Evolutionary conservation across 768 basidiomycete species (phyloP).

Genomic region (Suillus placidus): DNA sequence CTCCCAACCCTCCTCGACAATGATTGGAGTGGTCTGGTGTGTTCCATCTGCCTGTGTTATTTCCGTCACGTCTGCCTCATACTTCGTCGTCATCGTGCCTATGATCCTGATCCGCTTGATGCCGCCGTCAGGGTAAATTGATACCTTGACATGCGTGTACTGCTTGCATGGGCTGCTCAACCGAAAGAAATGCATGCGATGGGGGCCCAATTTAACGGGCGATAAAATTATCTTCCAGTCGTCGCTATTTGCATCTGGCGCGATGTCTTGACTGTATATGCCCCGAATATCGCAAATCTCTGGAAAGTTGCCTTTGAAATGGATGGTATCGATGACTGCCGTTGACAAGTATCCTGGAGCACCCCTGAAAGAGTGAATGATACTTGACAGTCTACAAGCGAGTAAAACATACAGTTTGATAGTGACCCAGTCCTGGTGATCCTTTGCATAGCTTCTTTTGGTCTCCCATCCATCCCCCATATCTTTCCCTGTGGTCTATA

Average conservation of each 20-base stretch:
- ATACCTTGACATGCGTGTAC: constrained; percentile 85
- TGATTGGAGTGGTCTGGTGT: not conserved
- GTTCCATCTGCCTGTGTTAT: not conserved
- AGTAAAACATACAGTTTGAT: constrained; percentile 72
- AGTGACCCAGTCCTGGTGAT: constrained; percentile 90
- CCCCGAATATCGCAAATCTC: constrained; percentile 84
- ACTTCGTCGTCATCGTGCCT: constrained; percentile 39
- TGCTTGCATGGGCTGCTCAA: constrained; percentile 57
- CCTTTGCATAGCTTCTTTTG: constrained; percentile 76
- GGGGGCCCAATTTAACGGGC: constrained; percentile 81
- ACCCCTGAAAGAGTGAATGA: constrained; percentile 50
- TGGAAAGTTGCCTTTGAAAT: constrained; percentile 97
- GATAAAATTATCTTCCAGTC: constrained; percentile 78
- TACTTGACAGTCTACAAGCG: not conserved
- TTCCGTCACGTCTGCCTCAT: not conserved
- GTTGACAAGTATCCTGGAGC: constrained; percentile 69
- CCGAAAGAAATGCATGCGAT: constrained; percentile 88
- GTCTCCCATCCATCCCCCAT: constrained; percentile 99
- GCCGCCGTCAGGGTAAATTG: constrained; percentile 94
- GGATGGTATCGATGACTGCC: constrained; percentile 89
- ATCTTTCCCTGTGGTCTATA: constrained; percentile 57
- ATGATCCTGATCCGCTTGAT: constrained; percentile 86
- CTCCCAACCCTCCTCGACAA: constrained; percentile 7
- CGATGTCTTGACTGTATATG: constrained; percentile 34
- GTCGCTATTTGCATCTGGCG: constrained; percentile 41